These are phyloP conservation scores for Fagopyrum homotropicum DNA, from an alignment of 148 eudicot genomes.

Conservation along the genomic window DNA sequence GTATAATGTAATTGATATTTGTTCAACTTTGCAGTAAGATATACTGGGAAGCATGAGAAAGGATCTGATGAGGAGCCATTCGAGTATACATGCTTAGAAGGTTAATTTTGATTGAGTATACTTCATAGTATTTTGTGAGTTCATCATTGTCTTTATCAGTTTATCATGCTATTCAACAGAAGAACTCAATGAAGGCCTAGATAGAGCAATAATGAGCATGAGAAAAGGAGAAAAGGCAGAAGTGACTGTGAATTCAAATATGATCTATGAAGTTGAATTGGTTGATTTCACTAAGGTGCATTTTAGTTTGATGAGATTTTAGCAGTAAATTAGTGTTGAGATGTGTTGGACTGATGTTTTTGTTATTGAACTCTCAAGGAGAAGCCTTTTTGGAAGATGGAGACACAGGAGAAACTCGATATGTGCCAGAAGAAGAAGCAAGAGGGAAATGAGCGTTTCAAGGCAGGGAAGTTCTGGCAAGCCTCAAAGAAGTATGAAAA, in stretches of 20 bases:
- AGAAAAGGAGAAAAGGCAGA: conserved; percentile 32
- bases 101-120: conserved; percentile 2
- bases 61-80: conserved; percentile 37
- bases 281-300: conserved; percentile 32
- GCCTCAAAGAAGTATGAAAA: conserved; percentile 57
- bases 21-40: conserved; percentile 22
- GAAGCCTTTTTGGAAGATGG: conserved; percentile 60
- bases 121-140: background rate
- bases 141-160: background rate
- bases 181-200: conserved; percentile 29
- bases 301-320: background rate
- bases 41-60: conserved; percentile 25
- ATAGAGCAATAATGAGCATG: conserved; percentile 34
- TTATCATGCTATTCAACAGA: conserved; percentile 14
- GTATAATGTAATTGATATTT: background rate
- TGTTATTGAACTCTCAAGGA: conserved; percentile 26
- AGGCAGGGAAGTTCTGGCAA: conserved; percentile 40
- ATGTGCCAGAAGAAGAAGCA: conserved; percentile 49
- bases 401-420: conserved; percentile 38
- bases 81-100: conserved; percentile 33
- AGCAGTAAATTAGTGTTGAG: background rate
- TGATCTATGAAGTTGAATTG: conserved; percentile 28
- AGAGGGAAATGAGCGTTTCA: conserved; percentile 45
- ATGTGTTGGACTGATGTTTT: no score
- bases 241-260: conserved; percentile 20